Base-by-base conservation (phyloP, 1,284 basidiomycete species). In the Vanrija sp. region DNA sequence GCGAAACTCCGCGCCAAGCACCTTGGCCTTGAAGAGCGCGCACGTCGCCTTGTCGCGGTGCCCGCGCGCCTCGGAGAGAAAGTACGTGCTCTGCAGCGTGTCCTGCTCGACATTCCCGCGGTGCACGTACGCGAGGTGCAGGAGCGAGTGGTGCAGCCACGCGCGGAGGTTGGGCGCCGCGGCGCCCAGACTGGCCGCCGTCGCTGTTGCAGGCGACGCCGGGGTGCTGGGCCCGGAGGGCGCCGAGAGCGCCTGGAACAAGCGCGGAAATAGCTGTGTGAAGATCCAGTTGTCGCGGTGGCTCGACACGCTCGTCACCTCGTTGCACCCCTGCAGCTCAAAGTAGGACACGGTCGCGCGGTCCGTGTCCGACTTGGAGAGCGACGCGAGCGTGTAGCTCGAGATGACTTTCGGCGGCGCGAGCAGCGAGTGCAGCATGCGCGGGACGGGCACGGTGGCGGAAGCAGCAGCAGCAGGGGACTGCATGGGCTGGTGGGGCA, bases 281-380 rank as follows among this genome's bases (percentile, higher is more conserved):
- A 57, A 61, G 34, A 64, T 61, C 62, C 62, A 64, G 51, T 64
- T 64, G 46, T 57, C 55, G 39, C 58, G 55, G 15, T 51, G 43
- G 19, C 54, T 52, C 9, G 55, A 43, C 0, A 44, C 47, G 16
- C 55, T 49, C 16, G 55, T 49, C 18, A 64, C 61, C 48, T 64
- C 62, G 44, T 51, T 57, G 43, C 60, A 64, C 4, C 62, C 62
- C 18, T 53, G 34, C 5, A 40, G 39, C 49, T 64, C 62, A n/a
- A 64, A 60, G 42, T 64, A 64, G 18, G 57, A 55, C 19, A 64
- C 49, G 38, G 53, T 52, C 18, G 47, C 42, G 6, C 54, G 54
- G 43, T 58, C 54, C 8, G 46, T 51, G 9, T 44, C 42, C 1
- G 38, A 23, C 4, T 29, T 25, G 18, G 50, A 45, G 16, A 58